Base-by-base conservation (phyloP, 345 rosid species). In the Clarkia xantiana region DNA sequence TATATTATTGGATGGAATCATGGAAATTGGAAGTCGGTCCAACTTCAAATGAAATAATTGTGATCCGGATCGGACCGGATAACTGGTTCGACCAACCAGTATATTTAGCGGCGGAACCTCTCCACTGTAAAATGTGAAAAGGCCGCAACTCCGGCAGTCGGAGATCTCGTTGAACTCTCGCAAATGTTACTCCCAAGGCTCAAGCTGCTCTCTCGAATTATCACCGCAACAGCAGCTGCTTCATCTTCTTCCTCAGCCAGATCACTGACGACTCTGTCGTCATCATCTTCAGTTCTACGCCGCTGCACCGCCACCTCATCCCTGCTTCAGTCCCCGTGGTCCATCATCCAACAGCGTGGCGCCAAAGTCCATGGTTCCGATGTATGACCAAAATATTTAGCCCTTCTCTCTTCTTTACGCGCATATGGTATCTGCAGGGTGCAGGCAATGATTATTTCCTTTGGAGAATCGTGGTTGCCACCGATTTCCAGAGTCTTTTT, bases 301-400 rank as follows among this genome's bases (percentile, higher is more conserved):
- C 16, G 14, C 50, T 50, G 36, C 36, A 29, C 36, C 36, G 36
- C 36, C 36, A 7, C 7, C 7, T 29, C 9, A 29, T 29, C 36
- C 9, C 52, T 56, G 48, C 48, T 65, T 39, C 45, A n/a, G 14
- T 72, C 53, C 8, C 86, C 81, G 4, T 82, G 94, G 88, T 76
- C 67, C 41, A 54, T 62, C 20, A 15, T 52, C 55, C 97, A 81
- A 58, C 70, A 61, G 45, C 91, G 96, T 10, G 89, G 86, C 25
- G 78, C 72, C 55, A 86, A 71, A 59, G 80, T 81, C 51, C 77
- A 80, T 54, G 96, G 96, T n/a, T 76, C 76, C 61, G 79, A 77
- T 51, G 97, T 83, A 40, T 47, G 51, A 17, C 9, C 29, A 29
- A 29, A 29, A 29, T 29, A 29, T 29, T 29, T 43, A 10, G 20